Evolutionary conservation across 208 protist genomes (phyloP).

Genomic region (Leptomonas pyrrhocoris): DNA sequence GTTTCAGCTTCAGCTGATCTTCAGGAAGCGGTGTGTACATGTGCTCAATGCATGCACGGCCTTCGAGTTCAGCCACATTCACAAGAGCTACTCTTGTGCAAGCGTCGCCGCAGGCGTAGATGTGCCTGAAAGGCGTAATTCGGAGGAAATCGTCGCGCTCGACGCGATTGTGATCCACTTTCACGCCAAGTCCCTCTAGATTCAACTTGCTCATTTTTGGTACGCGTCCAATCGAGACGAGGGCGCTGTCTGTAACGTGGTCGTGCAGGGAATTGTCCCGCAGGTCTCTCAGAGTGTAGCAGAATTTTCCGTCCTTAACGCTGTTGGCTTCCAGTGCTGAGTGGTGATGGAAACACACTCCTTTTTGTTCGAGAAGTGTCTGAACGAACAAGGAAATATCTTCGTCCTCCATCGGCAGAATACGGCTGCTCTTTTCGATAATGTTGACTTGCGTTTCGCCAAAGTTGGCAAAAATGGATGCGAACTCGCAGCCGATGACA

Average conservation of each 20-base stretch:
- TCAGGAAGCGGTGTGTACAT: conserved; percentile 81
- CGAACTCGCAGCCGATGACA: conserved; percentile 93
- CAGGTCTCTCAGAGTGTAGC: conserved; percentile 78
- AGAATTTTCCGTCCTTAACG: conserved; percentile 73
- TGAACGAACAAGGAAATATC: conserved; percentile 89
- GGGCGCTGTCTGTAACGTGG: conserved; percentile 76
- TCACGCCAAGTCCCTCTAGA: conserved; percentile 60
- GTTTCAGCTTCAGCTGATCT: conserved; percentile 56
- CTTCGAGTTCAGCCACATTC: conserved; percentile 89
- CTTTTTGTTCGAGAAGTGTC: conserved; percentile 69
- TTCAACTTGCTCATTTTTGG: conserved; percentile 61
- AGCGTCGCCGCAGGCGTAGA: conserved; percentile 89
- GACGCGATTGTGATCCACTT: conserved; percentile 48
- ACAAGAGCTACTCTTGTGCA: conserved; percentile 79
- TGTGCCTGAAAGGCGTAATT: conserved; percentile 74
- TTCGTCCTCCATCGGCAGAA: conserved; percentile 91
- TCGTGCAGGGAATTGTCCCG: conserved; percentile 40
- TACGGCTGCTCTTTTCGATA: conserved; percentile 84
- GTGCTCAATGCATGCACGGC: conserved; percentile 75
- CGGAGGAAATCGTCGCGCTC: conserved; percentile 69
- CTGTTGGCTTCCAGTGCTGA: conserved; percentile 70
- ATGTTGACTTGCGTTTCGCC: conserved; percentile 84
- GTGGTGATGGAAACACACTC: conserved; percentile 86
- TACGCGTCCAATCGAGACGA: conserved; percentile 89
- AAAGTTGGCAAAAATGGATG: conserved; percentile 92